These are phyloP conservation scores for Ceratobasidium sp. DNA, from an alignment of 1,284 basidiomycete genomes.

Conservation along the genomic window DNA sequence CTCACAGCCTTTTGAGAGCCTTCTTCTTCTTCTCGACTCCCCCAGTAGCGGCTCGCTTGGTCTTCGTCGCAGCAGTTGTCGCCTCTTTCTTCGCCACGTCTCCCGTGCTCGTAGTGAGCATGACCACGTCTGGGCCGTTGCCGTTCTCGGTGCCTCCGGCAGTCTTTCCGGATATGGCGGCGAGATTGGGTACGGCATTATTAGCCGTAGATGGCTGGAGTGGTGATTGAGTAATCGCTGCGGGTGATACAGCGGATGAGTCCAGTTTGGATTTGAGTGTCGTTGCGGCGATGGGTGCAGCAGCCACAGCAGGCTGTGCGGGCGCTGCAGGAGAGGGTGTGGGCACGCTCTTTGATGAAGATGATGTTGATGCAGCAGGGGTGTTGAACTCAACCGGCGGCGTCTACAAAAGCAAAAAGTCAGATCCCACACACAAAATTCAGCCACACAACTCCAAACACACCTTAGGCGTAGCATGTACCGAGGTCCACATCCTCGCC, in stretches of 20 bases:
- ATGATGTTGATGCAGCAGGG: conserved; percentile 47
- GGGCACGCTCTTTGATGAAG: conserved; percentile 26
- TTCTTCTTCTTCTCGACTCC: conserved; percentile 81
- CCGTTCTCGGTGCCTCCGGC: conserved; percentile 61
- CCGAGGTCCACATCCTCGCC: conserved; percentile 84
- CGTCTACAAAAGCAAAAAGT: conserved; percentile 56
- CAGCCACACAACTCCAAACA: not conserved
- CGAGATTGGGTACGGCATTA: conserved; percentile 61
- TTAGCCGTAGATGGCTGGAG: conserved; percentile 60
- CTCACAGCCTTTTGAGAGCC: conserved; percentile 79
- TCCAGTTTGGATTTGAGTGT: conserved; percentile 39
- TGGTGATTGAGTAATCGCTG: conserved; percentile 53
- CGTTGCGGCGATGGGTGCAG: conserved; percentile 37
- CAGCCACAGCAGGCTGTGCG: conserved; percentile 51
- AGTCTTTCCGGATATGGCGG: conserved; percentile 75
- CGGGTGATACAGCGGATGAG: conserved; percentile 1
- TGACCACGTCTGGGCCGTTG: conserved; percentile 51
- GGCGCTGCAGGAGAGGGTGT: conserved; percentile 13
- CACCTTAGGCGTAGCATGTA: conserved; percentile 81
- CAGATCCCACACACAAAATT: not conserved
- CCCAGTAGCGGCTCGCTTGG: conserved; percentile 54
- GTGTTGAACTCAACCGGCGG: conserved; percentile 77
- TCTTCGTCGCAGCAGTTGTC: conserved; percentile 60
- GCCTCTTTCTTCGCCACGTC: conserved; percentile 68
- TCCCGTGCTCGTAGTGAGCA: conserved; percentile 48